A percentile compares a stretch with the other conserved stretches of the same genome.
Evolutionary conservation across 306 rosid species (phyloP).

Genomic region (Mimosa pudica): DNA sequence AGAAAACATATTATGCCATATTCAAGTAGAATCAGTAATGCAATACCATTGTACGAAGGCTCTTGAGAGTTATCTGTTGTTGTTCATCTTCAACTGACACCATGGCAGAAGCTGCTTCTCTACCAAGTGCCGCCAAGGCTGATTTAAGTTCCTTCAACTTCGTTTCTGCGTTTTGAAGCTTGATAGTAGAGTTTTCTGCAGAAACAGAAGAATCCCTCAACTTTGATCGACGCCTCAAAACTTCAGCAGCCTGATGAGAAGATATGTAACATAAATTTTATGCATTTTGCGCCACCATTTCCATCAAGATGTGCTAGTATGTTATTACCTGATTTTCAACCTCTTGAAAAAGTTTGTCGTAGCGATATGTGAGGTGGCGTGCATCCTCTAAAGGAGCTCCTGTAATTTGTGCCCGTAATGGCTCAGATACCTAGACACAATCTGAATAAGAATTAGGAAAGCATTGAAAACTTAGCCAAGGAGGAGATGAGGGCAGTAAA

Average conservation of each 20-base stretch:
- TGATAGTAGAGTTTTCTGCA: slow-evolving; percentile 66
- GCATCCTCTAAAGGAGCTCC: slow-evolving; percentile 99
- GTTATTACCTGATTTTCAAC: slow-evolving; percentile 79
- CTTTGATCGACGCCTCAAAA: slow-evolving; percentile 86
- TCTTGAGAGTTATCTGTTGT: slow-evolving; percentile 71
- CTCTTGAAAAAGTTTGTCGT: slow-evolving; percentile 85
- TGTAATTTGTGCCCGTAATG: slow-evolving; percentile 78
- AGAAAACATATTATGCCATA: slow-evolving; percentile 9
- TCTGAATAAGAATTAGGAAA: slow-evolving; percentile 61
- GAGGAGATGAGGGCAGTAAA: not conserved
- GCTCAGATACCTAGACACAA: slow-evolving; percentile 74
- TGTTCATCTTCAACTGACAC: slow-evolving; percentile 88
- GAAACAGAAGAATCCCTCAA: slow-evolving; percentile 70
- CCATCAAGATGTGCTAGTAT: slow-evolving; percentile 34
- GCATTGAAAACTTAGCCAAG: not conserved
- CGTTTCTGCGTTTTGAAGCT: slow-evolving; percentile 83
- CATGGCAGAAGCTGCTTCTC: slow-evolving; percentile 91
- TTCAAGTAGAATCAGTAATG: slow-evolving; percentile 27
- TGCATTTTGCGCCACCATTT: slow-evolving; percentile 36
- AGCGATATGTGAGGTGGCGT: slow-evolving; percentile 82
- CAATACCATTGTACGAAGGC: slow-evolving; percentile 77
- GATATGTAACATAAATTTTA: slow-evolving; percentile 43
- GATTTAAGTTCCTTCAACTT: slow-evolving; percentile 84
- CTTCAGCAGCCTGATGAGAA: slow-evolving; percentile 82
- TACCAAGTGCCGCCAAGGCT: slow-evolving; percentile 76